phyloP scores from a whole-genome alignment of 2,329 filamentous ascomycete genomes.

The Arthrinium puccinioides region DNA sequence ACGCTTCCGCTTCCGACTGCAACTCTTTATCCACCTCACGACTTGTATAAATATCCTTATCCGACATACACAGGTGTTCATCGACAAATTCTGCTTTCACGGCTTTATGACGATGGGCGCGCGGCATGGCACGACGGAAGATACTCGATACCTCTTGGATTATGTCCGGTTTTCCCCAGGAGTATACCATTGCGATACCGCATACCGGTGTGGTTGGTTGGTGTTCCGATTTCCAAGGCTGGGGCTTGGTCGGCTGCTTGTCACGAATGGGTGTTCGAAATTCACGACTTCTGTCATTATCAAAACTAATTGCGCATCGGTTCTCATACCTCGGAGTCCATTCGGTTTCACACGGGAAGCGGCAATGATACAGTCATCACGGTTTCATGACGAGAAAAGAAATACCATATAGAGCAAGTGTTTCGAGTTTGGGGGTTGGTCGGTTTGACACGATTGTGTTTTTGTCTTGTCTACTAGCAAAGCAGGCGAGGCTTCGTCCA shows the following conservation, averaged over 20 bases:
- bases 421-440: constrained; percentile 28
- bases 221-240: constrained; percentile 31
- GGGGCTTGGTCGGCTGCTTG: constrained; percentile 26
- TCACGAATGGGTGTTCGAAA: constrained; percentile 36
- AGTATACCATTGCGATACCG: constrained; percentile 15
- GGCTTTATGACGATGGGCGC: constrained; percentile 27
- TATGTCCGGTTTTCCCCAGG: constrained; percentile 22
- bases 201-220: constrained; percentile 10
- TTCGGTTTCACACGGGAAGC: constrained; percentile 29
- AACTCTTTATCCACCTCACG: constrained; percentile 21
- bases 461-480: constrained; percentile 28
- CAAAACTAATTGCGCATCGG: constrained; percentile 36
- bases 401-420: constrained; percentile 45
- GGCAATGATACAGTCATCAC: constrained; percentile 40
- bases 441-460: constrained; percentile 21
- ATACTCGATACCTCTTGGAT: constrained; percentile 39
- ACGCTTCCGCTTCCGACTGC: constrained; percentile 21
- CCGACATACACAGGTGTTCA: constrained; percentile 34
- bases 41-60: constrained; percentile 43
- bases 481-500: constrained; percentile 20
- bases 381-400: constrained; percentile 42
- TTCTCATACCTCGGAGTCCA: constrained; percentile 39
- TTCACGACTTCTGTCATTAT: constrained; percentile 36
- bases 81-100: constrained; percentile 15
- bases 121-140: constrained; percentile 29